phyloP scores from a whole-genome alignment of 805 yeast species.

The Cyberlindnera veronae region DNA sequence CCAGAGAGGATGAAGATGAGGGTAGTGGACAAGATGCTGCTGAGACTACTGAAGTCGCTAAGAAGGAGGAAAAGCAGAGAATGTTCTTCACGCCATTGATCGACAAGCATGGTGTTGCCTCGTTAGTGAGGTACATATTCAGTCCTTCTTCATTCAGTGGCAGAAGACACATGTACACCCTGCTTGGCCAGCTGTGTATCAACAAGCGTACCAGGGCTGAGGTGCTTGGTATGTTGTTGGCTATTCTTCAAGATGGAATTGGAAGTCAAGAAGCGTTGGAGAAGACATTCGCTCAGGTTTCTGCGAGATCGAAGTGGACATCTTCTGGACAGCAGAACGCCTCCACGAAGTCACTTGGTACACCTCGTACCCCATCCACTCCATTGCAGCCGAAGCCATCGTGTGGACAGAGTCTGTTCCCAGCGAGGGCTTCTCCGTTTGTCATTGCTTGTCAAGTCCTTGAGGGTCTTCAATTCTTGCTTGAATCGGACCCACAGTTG shows the following conservation, averaged over 20 bases:
- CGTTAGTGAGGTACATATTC: constrained; percentile 67
- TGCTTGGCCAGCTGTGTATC: constrained; percentile 64
- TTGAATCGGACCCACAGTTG: constrained; percentile 63
- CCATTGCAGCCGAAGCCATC: constrained; percentile 44
- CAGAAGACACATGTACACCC: constrained; percentile 59
- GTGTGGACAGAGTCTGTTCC: constrained; percentile 42
- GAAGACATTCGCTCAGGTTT: constrained; percentile 53
- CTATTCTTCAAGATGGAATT: constrained; percentile 75
- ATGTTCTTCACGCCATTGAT: constrained; percentile 60
- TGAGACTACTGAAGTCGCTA: constrained; percentile 10
- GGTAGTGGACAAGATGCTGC: constrained; percentile 4
- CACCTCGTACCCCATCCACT: constrained; percentile 23
- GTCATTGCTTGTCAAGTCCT: constrained; percentile 73
- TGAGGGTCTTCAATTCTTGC: constrained; percentile 67
- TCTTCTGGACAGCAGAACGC: background rate
- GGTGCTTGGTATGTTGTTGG: constrained; percentile 61
- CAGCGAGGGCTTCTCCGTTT: constrained; percentile 62
- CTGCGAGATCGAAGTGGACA: constrained; percentile 29
- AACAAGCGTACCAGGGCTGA: constrained; percentile 79
- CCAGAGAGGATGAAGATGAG: constrained; percentile 11
- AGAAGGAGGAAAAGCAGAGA: constrained; percentile 34
- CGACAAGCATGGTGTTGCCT: constrained; percentile 72
- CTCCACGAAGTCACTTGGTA: constrained; percentile 7
- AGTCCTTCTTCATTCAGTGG: constrained; percentile 64
- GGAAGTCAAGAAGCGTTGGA: constrained; percentile 57